Base-by-base conservation (phyloP, 2,329 filamentous ascomycete genomes). In the Beauveria brongniartii region DNA sequence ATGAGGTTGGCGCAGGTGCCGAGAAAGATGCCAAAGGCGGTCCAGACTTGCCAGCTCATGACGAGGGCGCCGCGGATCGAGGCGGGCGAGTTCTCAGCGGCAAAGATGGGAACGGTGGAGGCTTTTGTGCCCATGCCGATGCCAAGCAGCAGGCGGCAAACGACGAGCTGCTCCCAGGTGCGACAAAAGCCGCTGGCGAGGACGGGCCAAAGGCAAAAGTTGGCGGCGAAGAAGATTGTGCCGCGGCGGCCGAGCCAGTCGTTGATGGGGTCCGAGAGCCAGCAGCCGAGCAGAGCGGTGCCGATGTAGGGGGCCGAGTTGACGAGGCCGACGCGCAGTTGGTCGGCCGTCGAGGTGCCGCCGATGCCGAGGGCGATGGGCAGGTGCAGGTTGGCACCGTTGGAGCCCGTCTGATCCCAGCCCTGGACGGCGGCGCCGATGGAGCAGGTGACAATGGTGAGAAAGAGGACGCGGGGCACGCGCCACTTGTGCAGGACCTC, bases 41-140 rank as follows among this genome's bases (percentile, higher is more conserved):
- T 85, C 83, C 85, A 88, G 72, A 88, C 76, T 73, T 92, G 75
- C 89, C 90, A 93, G 64, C 86, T 86, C 89, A 93, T 93, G 64
- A 92, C 89, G 20, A 94, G 78, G 8, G 87, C 89, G 64, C 89
- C 88, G 69, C 89, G 83, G 59, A 91, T 86, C 1, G 78, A 72
- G 1, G 88, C 85, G 0, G 89, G 89, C 0, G 86, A 82, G 61
- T 84, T 89, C 71, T 92, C 89, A 2, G 89, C 89, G 0, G 88
- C 86, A 67, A 90, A 92, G 30, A 92, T 86, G 0, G 90, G 89
- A 1, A 91, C 87, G 12, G 83, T 87, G 0, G 84, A 84, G 22
- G 85, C 85, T 69, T 92, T 92, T 18, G 87, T 80, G 30, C 89
- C 89, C 76, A 92, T 91, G 1, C 88, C 89, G 51, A 94, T 83